phyloP scores from a whole-genome alignment of 768 basidiomycete species.

The Macrolepiota albuminosa region DNA sequence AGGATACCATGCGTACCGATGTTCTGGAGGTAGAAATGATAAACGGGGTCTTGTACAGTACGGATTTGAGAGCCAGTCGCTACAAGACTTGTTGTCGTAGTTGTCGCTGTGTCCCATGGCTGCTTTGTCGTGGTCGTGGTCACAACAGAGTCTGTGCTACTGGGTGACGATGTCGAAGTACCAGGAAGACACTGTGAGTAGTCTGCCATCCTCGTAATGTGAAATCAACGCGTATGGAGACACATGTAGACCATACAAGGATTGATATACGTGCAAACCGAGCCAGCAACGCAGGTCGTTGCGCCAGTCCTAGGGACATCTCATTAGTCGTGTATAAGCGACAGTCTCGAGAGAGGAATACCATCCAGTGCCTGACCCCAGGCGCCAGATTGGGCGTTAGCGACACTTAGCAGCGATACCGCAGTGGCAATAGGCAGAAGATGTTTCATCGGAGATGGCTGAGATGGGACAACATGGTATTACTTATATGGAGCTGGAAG shows the following conservation, averaged over 20 bases:
- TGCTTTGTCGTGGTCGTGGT: slow-evolving; percentile 26
- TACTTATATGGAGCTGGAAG: slow-evolving; percentile 8
- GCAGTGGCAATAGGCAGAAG: slow-evolving; percentile 10
- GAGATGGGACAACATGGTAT: neutral
- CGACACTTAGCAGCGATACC: slow-evolving; percentile 14
- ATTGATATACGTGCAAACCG: slow-evolving; percentile 36
- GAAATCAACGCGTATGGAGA: neutral
- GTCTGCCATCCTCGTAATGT: slow-evolving; percentile 24
- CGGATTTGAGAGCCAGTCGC: slow-evolving; percentile 48
- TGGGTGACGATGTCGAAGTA: slow-evolving; percentile 19
- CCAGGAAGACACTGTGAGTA: slow-evolving; percentile 53
- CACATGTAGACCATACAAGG: slow-evolving; percentile 27
- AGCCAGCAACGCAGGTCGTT: slow-evolving; percentile 39
- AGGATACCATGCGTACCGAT: slow-evolving; percentile 25
- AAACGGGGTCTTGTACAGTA: slow-evolving; percentile 46
- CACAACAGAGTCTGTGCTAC: slow-evolving; percentile 23
- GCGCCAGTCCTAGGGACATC: slow-evolving; percentile 30
- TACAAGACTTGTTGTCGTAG: slow-evolving; percentile 28
- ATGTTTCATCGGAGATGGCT: slow-evolving; percentile 9
- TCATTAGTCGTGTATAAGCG: neutral
- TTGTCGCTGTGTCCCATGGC: slow-evolving; percentile 23
- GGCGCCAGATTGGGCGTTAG: slow-evolving; percentile 31
- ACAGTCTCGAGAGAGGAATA: neutral
- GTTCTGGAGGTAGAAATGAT: slow-evolving; percentile 53
- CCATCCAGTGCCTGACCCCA: slow-evolving; percentile 40